Evolutionary conservation across 164 flowering plant genomes (phyloP).

Genomic region (Cinnamomum micranthum): DNA sequence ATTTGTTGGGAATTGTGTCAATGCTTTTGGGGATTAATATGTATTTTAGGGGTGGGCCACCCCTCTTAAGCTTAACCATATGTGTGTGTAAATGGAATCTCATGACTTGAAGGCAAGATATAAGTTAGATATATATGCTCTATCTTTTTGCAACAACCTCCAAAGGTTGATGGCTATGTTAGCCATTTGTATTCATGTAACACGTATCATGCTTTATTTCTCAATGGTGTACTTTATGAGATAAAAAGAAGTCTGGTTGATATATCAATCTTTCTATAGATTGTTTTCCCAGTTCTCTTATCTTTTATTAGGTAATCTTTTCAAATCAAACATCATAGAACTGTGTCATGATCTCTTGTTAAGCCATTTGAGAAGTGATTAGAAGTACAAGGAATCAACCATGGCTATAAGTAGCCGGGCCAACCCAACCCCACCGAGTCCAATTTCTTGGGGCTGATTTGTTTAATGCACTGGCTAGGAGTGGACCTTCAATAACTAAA

Average conservation of each 20-base stretch:
- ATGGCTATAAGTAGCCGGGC: neutral
- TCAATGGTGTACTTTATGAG: neutral
- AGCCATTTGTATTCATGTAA: neutral
- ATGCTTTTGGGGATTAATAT: neutral
- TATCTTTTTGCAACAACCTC: slow-evolving; percentile 10
- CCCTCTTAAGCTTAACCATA: neutral
- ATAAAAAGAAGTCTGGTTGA: neutral
- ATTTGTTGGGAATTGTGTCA: neutral
- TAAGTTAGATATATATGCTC: neutral
- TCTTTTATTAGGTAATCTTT: neutral
- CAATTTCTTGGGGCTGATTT: neutral
- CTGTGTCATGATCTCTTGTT: neutral
- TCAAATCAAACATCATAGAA: neutral
- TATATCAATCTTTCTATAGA: neutral
- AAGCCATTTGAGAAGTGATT: neutral
- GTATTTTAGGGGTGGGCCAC: neutral
- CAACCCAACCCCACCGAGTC: neutral
- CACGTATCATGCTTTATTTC: neutral
- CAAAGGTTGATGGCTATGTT: neutral
- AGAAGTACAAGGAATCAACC: neutral
- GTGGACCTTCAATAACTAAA: neutral
- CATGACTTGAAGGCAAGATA: neutral
- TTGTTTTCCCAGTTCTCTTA: neutral
- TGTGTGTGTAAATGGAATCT: neutral
- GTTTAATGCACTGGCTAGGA: neutral